Evolutionary conservation across 768 basidiomycete species (phyloP), one percentile per base, ranked within the genome.

Genomic region (Russula vinacea): DNA sequence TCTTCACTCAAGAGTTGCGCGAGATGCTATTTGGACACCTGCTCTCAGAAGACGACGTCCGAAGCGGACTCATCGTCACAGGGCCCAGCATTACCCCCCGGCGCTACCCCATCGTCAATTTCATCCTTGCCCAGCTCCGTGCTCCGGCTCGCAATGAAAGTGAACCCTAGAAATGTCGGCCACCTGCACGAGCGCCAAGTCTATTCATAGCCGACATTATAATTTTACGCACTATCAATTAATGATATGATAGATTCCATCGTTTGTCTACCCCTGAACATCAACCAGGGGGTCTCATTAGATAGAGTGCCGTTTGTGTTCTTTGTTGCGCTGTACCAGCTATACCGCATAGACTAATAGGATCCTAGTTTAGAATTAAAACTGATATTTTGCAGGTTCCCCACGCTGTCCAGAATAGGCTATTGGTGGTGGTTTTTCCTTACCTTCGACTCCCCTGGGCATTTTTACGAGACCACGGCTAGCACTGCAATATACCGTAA

Each of bases 1-100:
- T 8, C 2, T 8, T 13, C 22, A 14, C 44, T 8, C 10, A 65
- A 65, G 64, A 17, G 5, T 52, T 17, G 49, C 49, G 51, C 33
- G 59, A 61, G 9, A 56, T 37, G 24, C 32, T 65, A 33, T 32
- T 65, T 49, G 50, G 37, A 35, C 47, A 35, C 40, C 17, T 61
- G 24, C 49, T 65, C 32, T 26, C 55, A n/a, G 59, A 56, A 6
- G 6, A 37, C 32, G 64, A 65, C 49, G n/a, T 61, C 5, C 45
- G 49, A 45, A 7, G 24, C 32, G 17, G 35, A 3, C 45, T 37
- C 50, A 45, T 65, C 59, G 22, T 32, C 0, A 54, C 22, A 4
- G 59, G 45, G 22, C 22, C 64, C 14, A n/a, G 3, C 5, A 7
- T 56, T 13, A 49, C 7, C 42, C 29, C 33, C 7, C 39, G 54